Percentiles rank a stretch among this genome's conserved stretches.
phyloP scores from a whole-genome alignment of 192 early-diverging fungal genomes.

The Gigaspora rosea region DNA sequence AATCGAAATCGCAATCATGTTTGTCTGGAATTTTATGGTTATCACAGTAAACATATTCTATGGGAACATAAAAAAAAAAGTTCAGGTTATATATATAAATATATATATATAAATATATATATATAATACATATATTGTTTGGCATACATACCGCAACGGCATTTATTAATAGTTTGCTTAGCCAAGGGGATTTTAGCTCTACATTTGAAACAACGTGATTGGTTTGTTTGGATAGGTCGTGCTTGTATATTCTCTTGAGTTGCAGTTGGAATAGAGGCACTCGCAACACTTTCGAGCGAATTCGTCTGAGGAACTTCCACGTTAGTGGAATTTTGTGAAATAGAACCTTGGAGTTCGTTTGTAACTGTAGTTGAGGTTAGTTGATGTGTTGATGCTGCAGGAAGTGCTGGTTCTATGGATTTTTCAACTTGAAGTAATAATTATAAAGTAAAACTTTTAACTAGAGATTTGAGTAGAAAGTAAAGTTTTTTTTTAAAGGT shows the following conservation, averaged over 20 bases:
- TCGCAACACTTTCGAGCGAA: constrained; percentile 39
- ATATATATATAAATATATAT: neutral
- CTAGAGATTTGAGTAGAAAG: neutral
- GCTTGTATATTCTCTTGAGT: constrained; percentile 30
- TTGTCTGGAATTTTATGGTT: constrained; percentile 69
- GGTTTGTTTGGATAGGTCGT: constrained; percentile 62
- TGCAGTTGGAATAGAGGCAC: constrained; percentile 32
- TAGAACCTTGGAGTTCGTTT: constrained; percentile 30
- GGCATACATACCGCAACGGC: constrained; percentile 59
- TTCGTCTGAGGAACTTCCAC: constrained; percentile 23
- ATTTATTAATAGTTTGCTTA: constrained; percentile 78
- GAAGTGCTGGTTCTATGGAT: constrained; percentile 26
- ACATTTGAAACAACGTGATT: constrained; percentile 70
- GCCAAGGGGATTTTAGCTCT: constrained; percentile 73
- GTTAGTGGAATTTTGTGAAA: constrained; percentile 19
- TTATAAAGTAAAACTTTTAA: neutral
- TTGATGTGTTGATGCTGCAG: constrained; percentile 32
- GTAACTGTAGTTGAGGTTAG: constrained; percentile 3
- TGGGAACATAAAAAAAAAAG: no score
- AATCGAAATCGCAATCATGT: constrained; percentile 82
- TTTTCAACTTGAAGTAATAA: constrained; percentile 31
- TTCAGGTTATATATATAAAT: no score
- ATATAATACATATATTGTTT: neutral
- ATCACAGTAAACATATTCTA: constrained; percentile 74
- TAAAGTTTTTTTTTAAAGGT: neutral